Evolutionary conservation across 78 protist genomes (phyloP), one percentile per base, ranked within the genome.

Genomic region (Reticulomyxa filosa): DNA sequence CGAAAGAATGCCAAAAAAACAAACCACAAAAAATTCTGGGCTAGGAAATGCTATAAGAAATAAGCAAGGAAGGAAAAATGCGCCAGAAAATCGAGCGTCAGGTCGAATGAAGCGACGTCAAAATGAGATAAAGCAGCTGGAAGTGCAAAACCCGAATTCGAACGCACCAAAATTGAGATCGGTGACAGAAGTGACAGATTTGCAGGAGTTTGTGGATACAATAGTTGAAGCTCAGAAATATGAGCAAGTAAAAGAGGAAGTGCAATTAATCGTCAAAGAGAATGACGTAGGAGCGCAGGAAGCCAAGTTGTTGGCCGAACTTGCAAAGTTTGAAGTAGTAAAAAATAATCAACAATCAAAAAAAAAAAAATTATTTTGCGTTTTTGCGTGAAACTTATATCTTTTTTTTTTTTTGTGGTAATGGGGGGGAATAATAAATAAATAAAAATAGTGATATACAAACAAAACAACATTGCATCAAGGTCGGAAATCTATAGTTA

Each of bases 381-480:
- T 53, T 25, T 5, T 5, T 70, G 26, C 22, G 5, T 22, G 23
- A 3, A 4, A 11, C 6, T 8, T 17, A 8, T 3, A 7, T n/a
- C n/a, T n/a, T n/a, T n/a, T n/a, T n/a, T n/a, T n/a, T n/a, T n/a
- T n/a, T n/a, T n/a, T n/a, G n/a, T 35, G 8, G 25, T 2, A 23
- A 4, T 83, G n/a, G 93, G 88, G 53, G 87, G 72, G 32, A 38
- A 73, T 29, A 65, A 80, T 23, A 56, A 72, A n/a, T n/a, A n/a
- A n/a, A n/a, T n/a, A n/a, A n/a, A n/a, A n/a, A n/a, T n/a, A n/a
- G n/a, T n/a, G n/a, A n/a, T n/a, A n/a, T n/a, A n/a, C n/a, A n/a
- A n/a, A n/a, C n/a, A n/a, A n/a, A n/a, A n/a, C n/a, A n/a, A n/a
- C n/a, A n/a, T n/a, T n/a, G n/a, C n/a, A n/a, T n/a, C n/a, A n/a